Base-by-base conservation (phyloP, 495 filamentous ascomycete genomes). In the Xylaria acuta region DNA sequence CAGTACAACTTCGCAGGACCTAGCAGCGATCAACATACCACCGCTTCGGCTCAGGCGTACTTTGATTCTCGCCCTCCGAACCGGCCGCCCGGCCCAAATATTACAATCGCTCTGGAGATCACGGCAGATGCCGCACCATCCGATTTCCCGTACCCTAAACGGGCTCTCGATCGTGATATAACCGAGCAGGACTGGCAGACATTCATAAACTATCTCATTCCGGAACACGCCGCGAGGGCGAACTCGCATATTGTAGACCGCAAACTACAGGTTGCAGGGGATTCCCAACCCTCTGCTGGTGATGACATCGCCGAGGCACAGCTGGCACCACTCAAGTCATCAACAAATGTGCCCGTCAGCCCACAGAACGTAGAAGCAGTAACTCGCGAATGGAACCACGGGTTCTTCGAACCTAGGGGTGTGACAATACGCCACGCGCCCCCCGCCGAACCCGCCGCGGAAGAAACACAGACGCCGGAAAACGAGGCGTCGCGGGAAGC, bases 381-480 rank as follows among this genome's bases (percentile, higher is more conserved):
- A 18, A 80, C 82, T n/a, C 63, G 73, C 62, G 84, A 87, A 70
- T 88, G 86, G 86, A 88, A 88, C 56, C 77, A 82, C 5, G 80
- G 84, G 14, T 87, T 88, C 77, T 87, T 87, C 62, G 74, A 43
- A 7, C 85, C 82, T 22, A 74, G 86, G 38, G 80, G 84, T 22
- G 72, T 76, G 27, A 79, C 36, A 20, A 67, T 72, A 56, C 73
- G 53, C 34, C 59, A 25, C 12, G 12, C 27, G 18, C 22, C 49
- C 2, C 14, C 54, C 25, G n/a, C 20, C 41, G 22, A 64, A 68
- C 22, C 56, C 41, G n/a, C 22, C 20, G 47, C 27, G 53, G n/a
- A 54, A 64, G 27, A 30, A 54, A 18, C 14, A 5, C 22, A 34
- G 25, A 41, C 12, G 9, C 58, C 18, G 12, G 30, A 25, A 45